phyloP scores from a whole-genome alignment of 169 alveolate species.

The Toxoplasma gondii region DNA sequence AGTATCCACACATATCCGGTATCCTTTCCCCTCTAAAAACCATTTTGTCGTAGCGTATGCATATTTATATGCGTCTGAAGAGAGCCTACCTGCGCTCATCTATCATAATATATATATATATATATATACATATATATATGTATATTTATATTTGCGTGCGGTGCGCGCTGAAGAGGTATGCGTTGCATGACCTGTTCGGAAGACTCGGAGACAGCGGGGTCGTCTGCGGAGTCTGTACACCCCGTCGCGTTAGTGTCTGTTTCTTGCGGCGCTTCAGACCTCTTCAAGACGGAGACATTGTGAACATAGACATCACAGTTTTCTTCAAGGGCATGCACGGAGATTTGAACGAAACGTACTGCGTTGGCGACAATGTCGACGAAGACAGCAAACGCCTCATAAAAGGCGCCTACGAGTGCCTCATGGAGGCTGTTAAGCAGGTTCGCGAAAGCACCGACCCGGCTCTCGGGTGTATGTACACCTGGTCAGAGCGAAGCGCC shows the following conservation, averaged over 20 bases:
- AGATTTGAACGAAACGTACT: conserved; percentile 96
- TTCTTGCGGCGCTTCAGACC: conserved; percentile 58
- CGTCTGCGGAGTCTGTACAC: no score
- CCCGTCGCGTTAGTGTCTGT: no score
- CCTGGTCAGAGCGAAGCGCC: no score
- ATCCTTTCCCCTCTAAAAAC: no score
- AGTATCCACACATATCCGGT: no score
- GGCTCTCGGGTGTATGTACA: neutral
- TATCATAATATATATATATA: neutral
- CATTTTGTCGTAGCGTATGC: no score
- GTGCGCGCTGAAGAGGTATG: no score
- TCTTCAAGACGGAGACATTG: conserved; percentile 94
- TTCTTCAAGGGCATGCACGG: conserved; percentile 87
- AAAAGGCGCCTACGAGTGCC: conserved; percentile 62
- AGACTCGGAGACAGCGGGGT: no score
- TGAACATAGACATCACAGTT: conserved; percentile 88
- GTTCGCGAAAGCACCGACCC: neutral
- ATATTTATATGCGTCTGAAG: no score
- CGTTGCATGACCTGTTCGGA: no score
- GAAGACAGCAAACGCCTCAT: conserved; percentile 44
- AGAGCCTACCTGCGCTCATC: neutral
- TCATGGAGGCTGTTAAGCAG: conserved; percentile 78
- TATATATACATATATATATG: conserved; percentile 3
- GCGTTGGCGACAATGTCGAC: conserved; percentile 88
- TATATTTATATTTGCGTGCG: neutral